These are phyloP conservation scores for Colletotrichum melonis DNA, from an alignment of 2,329 filamentous ascomycete species.

Conservation along the genomic window DNA sequence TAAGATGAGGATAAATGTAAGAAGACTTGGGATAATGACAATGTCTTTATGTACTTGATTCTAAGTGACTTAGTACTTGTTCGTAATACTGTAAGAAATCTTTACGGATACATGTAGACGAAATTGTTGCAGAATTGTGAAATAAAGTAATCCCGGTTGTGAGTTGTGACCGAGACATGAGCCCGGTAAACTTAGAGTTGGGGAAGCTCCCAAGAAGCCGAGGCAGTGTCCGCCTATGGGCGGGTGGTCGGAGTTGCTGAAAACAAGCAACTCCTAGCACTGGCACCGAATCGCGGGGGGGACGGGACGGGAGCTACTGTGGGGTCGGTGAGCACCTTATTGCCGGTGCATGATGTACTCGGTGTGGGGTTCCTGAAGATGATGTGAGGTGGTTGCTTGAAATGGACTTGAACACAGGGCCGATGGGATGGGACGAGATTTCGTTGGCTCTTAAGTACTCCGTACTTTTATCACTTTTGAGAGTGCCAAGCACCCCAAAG, in stretches of 20 bases:
- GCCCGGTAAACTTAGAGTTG: slow-evolving; percentile 23
- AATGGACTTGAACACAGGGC: background rate
- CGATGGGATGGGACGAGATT: background rate
- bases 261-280: background rate
- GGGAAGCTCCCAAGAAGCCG: slow-evolving; percentile 30
- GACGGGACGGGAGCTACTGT: slow-evolving; percentile 3
- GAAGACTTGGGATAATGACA: background rate
- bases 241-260: background rate
- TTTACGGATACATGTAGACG: background rate
- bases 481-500: background rate
- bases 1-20: background rate
- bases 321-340: slow-evolving; percentile 3
- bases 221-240: slow-evolving; percentile 25
- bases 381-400: slow-evolving; percentile 11
- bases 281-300: background rate
- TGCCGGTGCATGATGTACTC: background rate
- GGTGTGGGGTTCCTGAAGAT: slow-evolving; percentile 26
- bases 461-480: background rate
- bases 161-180: background rate
- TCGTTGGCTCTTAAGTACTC: background rate
- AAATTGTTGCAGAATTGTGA: background rate
- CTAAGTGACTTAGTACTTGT: background rate
- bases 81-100: background rate
- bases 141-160: background rate
- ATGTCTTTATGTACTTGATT: background rate